A percentile compares a stretch with the other conserved stretches of the same genome.
These are phyloP conservation scores for Capillidium heterosporum DNA, from an alignment of 371 early-diverging fungal genomes.

Conservation along the genomic window DNA sequence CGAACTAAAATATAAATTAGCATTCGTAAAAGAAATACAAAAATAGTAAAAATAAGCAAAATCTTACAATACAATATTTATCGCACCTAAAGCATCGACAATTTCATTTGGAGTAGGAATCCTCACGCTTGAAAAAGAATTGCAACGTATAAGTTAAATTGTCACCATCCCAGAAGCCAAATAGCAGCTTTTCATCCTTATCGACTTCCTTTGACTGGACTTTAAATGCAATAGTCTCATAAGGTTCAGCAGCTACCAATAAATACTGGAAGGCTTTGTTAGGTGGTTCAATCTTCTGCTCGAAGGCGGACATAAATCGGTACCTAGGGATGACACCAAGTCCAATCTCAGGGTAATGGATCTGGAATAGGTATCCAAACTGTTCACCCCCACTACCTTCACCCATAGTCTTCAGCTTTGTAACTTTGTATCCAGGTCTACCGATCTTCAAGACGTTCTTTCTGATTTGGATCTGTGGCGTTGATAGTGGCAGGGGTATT, in stretches of 20 bases:
- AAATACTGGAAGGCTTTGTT: slow-evolving; percentile 82
- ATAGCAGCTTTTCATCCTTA: slow-evolving; percentile 60
- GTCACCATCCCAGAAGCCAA: slow-evolving; percentile 90
- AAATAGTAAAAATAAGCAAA: too few species aligned
- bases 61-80: too few species aligned
- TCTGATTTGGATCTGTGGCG: slow-evolving; percentile 21
- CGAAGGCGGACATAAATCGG: slow-evolving; percentile 96
- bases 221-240: slow-evolving; percentile 90
- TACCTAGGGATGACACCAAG: slow-evolving; percentile 61
- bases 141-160: slow-evolving; percentile 74
- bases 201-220: slow-evolving; percentile 86
- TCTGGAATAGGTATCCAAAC: slow-evolving; percentile 80
- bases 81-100: too few species aligned
- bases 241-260: slow-evolving; percentile 91
- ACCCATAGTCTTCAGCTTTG: slow-evolving; percentile 84
- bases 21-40: too few species aligned
- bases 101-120: neutral
- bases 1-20: too few species aligned
- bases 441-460: slow-evolving; percentile 83
- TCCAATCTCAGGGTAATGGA: slow-evolving; percentile 82
- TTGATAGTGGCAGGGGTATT: slow-evolving; percentile 16
- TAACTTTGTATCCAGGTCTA: slow-evolving; percentile 93
- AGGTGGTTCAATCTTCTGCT: slow-evolving; percentile 83
- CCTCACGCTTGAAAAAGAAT: slow-evolving; percentile 63
- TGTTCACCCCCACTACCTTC: slow-evolving; percentile 66